phyloP scores from a whole-genome alignment of 2,329 filamentous ascomycete species.

The Colletotrichum scovillei region DNA sequence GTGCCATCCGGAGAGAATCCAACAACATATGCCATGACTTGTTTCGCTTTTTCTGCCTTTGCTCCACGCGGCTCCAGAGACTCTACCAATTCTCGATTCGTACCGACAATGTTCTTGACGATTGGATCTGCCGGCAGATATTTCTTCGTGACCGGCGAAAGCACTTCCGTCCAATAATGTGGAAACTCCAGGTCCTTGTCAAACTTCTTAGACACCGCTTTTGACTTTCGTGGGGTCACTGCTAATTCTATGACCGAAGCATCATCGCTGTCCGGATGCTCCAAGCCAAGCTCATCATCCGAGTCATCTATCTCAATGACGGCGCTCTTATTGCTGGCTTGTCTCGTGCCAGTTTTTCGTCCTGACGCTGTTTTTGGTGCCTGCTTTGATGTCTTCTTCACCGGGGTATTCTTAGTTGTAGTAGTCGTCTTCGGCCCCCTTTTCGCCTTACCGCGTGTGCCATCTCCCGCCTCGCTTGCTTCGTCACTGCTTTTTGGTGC shows the following conservation, averaged over 20 bases:
- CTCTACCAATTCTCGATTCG: constrained; percentile 77
- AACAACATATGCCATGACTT: constrained; percentile 90
- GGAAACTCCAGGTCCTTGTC: constrained; percentile 85
- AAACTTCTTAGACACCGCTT: constrained; percentile 59
- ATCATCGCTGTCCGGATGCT: constrained; percentile 66
- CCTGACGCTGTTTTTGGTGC: constrained; percentile 10
- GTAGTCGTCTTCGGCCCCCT: constrained; percentile 38
- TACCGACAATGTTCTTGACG: constrained; percentile 75
- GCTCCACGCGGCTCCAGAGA: constrained; percentile 85
- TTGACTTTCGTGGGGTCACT: constrained; percentile 52
- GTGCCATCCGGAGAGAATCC: constrained; percentile 86
- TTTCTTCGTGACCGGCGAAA: constrained; percentile 83
- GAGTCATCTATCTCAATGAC: constrained; percentile 19
- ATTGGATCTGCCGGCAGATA: constrained; percentile 84
- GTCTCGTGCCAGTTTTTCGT: constrained; percentile 1
- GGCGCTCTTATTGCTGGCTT: constrained; percentile 7
- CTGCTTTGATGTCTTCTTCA: constrained; percentile 14
- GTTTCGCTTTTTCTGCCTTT: constrained; percentile 86
- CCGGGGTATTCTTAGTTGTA: constrained; percentile 28
- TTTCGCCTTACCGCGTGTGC: neutral
- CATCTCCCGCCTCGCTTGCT: constrained; percentile 22
- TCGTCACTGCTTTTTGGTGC: constrained; percentile 26
- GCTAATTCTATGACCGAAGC: constrained; percentile 69
- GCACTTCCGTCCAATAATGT: constrained; percentile 92
- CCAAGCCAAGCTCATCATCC: constrained; percentile 37